Conservation (phyloP, 176 grass and related monocot genomes). For the Carex parvula region DNA sequence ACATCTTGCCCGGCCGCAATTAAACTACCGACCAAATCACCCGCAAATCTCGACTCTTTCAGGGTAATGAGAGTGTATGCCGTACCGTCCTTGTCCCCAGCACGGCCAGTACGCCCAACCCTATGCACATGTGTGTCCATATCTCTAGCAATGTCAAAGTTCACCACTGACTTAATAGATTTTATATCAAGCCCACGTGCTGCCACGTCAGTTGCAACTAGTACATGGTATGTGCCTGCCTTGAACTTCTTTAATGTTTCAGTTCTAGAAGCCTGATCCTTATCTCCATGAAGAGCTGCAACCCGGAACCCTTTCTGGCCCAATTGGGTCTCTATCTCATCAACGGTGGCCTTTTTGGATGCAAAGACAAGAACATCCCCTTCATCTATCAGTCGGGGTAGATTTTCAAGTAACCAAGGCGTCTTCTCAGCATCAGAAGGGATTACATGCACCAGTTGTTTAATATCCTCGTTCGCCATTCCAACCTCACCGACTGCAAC, state of each 20-base stretch:
- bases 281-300: conserved; percentile 93
- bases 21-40: conserved; percentile 88
- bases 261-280: conserved; percentile 95
- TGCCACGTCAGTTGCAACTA: conserved; percentile 98
- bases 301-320: conserved; percentile 75
- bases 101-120: conserved; percentile 88
- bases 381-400: conserved; percentile 88
- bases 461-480: conserved; percentile 96
- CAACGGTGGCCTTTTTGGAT: conserved; percentile 81
- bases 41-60: conserved; percentile 89
- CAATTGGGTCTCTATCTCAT: conserved; percentile 87
- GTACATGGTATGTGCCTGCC: conserved; percentile 84
- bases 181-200: conserved; percentile 97
- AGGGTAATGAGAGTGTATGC: conserved; percentile 85
- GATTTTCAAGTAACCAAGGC: conserved; percentile 82
- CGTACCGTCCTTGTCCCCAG: conserved; percentile 97
- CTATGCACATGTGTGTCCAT: conserved; percentile 99
- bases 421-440: conserved; percentile 92
- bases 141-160: conserved; percentile 92
- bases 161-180: conserved; percentile 97
- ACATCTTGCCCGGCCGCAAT: conserved; percentile 84
- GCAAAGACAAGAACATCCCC: conserved; percentile 95
- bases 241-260: conserved; percentile 93
- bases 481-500: conserved; percentile 96
- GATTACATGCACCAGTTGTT: conserved; percentile 90